Conservation (phyloP, 208 protist species). For the Leishmania turanica region DNA sequence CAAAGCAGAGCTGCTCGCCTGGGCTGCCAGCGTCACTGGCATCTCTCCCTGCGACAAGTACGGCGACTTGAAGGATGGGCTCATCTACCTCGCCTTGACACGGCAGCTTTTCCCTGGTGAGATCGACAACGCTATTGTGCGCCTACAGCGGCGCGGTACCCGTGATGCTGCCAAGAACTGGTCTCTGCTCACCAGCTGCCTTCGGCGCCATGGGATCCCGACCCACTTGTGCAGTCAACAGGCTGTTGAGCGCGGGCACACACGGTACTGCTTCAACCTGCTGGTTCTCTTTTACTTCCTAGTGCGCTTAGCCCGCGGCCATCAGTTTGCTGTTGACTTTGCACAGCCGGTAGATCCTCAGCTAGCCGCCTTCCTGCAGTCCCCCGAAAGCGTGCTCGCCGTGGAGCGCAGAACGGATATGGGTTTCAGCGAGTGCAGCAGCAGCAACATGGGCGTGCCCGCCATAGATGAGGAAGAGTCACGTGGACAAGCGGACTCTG, state of each 20-base stretch:
- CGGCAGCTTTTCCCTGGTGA: constrained; percentile 33
- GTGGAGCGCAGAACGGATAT: constrained; percentile 27
- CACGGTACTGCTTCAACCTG: constrained; percentile 66
- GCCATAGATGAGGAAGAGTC: neutral
- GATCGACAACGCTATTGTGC: constrained; percentile 29
- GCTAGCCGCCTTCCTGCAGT: constrained; percentile 69
- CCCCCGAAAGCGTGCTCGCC: constrained; percentile 41
- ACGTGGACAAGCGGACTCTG: neutral
- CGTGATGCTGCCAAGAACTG: constrained; percentile 50
- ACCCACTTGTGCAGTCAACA: constrained; percentile 42
- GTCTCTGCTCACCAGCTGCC: constrained; percentile 41
- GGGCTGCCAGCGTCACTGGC: constrained; percentile 43
- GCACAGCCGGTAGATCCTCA: constrained; percentile 54
- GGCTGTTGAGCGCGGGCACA: constrained; percentile 46
- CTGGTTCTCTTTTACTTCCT: constrained; percentile 82
- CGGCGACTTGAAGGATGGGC: constrained; percentile 63
- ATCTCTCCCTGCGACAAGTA: constrained; percentile 55
- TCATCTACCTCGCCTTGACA: constrained; percentile 51
- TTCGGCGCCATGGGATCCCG: constrained; percentile 46
- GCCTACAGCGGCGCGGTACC: constrained; percentile 38
- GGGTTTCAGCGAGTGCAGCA: neutral
- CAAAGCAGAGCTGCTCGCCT: constrained; percentile 55
- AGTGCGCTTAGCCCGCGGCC: constrained; percentile 25
- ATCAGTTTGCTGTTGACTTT: constrained; percentile 65
- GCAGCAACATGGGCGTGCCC: neutral